Conservation (phyloP, 306 rosid genomes). For the Castanea sativa region DNA sequence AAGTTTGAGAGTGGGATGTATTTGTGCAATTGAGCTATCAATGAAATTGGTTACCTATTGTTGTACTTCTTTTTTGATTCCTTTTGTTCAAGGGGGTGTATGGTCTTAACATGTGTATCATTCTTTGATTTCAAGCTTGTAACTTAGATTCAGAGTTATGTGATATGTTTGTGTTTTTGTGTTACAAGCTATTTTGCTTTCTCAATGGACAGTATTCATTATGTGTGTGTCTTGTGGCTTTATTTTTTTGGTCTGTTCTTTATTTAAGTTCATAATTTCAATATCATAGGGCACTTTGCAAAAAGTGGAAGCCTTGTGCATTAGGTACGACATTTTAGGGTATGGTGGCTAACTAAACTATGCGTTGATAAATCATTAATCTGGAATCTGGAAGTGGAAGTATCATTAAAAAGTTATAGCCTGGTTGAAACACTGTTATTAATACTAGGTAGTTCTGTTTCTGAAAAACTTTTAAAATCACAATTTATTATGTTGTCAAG, state of each 20-base stretch:
- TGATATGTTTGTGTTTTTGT: slow-evolving; percentile 28
- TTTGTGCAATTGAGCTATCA: slow-evolving; percentile 65
- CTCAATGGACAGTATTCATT: slow-evolving; percentile 17
- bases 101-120: slow-evolving; percentile 50
- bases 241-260: neutral
- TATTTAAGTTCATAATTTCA: neutral
- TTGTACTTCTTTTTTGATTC: slow-evolving; percentile 24
- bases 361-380: neutral
- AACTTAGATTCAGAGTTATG: slow-evolving; percentile 33
- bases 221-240: slow-evolving; percentile 12
- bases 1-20: slow-evolving; percentile 76
- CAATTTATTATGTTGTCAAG: neutral
- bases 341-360: neutral
- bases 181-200: slow-evolving; percentile 27
- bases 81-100: slow-evolving; percentile 30
- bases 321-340: too few species aligned
- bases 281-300: neutral
- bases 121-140: slow-evolving; percentile 52
- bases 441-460: slow-evolving; percentile 8
- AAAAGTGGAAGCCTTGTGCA: too few species aligned
- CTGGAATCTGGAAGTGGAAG: neutral
- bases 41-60: slow-evolving; percentile 25
- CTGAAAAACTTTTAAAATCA: slow-evolving; percentile 10
- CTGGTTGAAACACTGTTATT: neutral
- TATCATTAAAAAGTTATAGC: neutral